Evolutionary conservation across 805 yeast species (phyloP).

Genomic region (Nakazawaea sp.): DNA sequence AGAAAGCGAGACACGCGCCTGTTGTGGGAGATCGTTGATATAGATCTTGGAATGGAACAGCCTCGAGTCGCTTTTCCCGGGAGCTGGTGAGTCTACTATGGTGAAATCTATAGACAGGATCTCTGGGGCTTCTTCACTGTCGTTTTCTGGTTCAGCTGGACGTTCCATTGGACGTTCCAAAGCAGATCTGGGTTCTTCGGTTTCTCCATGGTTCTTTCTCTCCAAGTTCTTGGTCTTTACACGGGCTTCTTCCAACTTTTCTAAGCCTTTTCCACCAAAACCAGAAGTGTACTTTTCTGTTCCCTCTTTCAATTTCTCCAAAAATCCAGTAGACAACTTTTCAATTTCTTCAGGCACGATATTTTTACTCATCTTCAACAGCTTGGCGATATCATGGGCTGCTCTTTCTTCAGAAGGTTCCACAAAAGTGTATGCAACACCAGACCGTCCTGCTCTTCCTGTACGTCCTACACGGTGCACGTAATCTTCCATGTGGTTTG

Average conservation of each 20-base stretch:
- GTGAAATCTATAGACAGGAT: constrained; percentile 10
- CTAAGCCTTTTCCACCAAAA: constrained; percentile 90
- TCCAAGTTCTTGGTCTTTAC: constrained; percentile 43
- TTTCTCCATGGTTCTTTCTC: constrained; percentile 40
- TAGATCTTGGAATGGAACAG: constrained; percentile 59
- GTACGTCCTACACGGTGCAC: constrained; percentile 96
- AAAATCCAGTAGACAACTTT: constrained; percentile 47
- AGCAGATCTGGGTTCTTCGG: constrained; percentile 26
- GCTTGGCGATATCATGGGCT: constrained; percentile 64
- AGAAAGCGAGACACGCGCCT: constrained; percentile 71
- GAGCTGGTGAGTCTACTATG: constrained; percentile 4
- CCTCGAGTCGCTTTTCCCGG: constrained; percentile 5
- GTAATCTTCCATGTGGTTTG: constrained; percentile 89
- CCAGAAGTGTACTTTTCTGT: constrained; percentile 62
- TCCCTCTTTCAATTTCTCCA: constrained; percentile 58
- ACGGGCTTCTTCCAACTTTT: constrained; percentile 60
- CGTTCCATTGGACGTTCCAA: constrained; percentile 12
- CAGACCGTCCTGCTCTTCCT: constrained; percentile 82
- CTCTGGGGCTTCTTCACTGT: constrained; percentile 16
- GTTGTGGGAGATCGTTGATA: constrained; percentile 81
- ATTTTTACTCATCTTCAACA: constrained; percentile 51
- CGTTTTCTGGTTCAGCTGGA: constrained; percentile 21
- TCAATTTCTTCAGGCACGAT: constrained; percentile 46
- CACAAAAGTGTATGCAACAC: constrained; percentile 68
- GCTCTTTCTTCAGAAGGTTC: constrained; percentile 52